Conservation (phyloP, 305 asterid species). For the Fraxinus baroniana region DNA sequence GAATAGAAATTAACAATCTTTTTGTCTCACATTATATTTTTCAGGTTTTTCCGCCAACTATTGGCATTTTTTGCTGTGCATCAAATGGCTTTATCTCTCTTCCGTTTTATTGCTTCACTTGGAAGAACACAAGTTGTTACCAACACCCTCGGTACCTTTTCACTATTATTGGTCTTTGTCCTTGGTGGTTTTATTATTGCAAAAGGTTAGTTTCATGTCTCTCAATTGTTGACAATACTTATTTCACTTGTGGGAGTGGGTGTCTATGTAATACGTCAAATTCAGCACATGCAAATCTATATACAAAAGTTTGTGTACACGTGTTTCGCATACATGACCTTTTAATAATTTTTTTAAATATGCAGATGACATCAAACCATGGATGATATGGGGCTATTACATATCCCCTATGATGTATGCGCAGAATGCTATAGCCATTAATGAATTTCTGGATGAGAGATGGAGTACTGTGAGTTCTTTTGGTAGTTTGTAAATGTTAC, state of each 20-base stretch:
- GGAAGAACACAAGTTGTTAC: conserved; percentile 89
- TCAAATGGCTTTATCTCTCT: conserved; percentile 88
- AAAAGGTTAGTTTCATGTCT: conserved; percentile 51
- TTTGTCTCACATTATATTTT: conserved; percentile 5
- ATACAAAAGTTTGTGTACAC: background rate
- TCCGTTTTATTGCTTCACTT: conserved; percentile 70
- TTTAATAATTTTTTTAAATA: background rate
- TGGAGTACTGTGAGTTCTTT: conserved; percentile 74
- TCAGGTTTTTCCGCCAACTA: conserved; percentile 81
- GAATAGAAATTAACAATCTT: background rate
- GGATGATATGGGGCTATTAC: conserved; percentile 85
- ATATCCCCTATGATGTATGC: conserved; percentile 87
- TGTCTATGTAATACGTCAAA: background rate
- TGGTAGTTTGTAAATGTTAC: conserved; percentile 7
- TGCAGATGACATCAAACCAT: conserved; percentile 78
- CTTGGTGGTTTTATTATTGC: conserved; percentile 92
- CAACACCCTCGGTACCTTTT: conserved; percentile 70
- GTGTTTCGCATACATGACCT: background rate
- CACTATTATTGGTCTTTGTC: conserved; percentile 74
- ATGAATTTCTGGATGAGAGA: conserved; percentile 78
- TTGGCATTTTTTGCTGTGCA: conserved; percentile 76
- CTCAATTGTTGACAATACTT: background rate
- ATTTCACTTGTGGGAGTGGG: background rate
- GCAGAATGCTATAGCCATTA: conserved; percentile 83
- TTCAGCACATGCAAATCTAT: background rate